These are phyloP conservation scores for Colletotrichum sp. DNA, from an alignment of 2,329 filamentous ascomycete species.

Conservation along the genomic window DNA sequence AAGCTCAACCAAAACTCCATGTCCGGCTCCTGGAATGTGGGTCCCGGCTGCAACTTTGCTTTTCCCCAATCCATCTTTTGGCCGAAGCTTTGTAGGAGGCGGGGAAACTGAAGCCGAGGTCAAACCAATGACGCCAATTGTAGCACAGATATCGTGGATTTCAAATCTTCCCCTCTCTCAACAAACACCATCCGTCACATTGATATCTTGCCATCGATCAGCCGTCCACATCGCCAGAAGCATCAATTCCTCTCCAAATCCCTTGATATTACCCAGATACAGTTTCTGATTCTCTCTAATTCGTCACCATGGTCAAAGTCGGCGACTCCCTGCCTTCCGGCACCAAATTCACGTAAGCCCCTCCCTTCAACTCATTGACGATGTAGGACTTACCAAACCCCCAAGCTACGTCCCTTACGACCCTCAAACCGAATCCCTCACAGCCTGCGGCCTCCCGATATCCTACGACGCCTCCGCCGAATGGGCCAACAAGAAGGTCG, in stretches of 20 bases:
- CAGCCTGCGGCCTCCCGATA: slow-evolving; percentile 77
- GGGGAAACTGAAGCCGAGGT: not conserved
- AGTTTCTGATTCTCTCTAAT: not conserved
- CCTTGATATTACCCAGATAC: not conserved
- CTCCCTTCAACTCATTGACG: not conserved
- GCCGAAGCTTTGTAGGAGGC: not conserved
- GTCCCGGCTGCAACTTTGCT: not conserved
- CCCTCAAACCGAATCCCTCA: slow-evolving; percentile 70
- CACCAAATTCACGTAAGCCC: slow-evolving; percentile 71
- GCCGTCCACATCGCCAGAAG: not conserved
- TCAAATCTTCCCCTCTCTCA: not conserved
- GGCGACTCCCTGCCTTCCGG: slow-evolving; percentile 84
- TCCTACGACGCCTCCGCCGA: slow-evolving; percentile 74
- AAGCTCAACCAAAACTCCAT: not conserved
- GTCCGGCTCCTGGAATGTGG: not conserved
- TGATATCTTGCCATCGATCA: not conserved
- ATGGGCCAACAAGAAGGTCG: slow-evolving; percentile 60
- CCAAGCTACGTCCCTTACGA: slow-evolving; percentile 86
- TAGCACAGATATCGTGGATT: not conserved
- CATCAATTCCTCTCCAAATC: not conserved
- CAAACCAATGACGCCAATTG: not conserved
- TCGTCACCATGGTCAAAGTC: slow-evolving; percentile 57
- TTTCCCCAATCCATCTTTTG: not conserved
- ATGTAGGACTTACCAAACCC: slow-evolving; percentile 46
- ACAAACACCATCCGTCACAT: not conserved